Conservation (phyloP, 2,329 filamentous ascomycete genomes). For the Tympanopsis confertula region DNA sequence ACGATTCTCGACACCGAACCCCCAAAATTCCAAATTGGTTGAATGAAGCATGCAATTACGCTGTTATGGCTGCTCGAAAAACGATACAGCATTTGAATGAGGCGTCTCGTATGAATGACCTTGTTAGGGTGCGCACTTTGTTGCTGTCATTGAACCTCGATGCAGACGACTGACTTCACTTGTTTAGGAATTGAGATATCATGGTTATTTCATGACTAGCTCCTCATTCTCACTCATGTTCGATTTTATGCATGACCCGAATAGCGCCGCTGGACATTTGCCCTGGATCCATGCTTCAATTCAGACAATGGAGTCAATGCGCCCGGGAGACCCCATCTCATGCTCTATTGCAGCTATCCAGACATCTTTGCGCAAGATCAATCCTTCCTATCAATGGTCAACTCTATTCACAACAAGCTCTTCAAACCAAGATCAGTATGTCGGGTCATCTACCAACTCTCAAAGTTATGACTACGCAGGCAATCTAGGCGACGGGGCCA, state of each 20-base stretch:
- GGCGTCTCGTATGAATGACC: conserved; percentile 15
- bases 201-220: not conserved
- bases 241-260: not conserved
- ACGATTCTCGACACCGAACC: conserved; percentile 1
- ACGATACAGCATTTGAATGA: conserved; percentile 19
- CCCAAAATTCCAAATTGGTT: conserved; percentile 19
- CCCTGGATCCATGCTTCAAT: not conserved
- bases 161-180: too few relatives aligned
- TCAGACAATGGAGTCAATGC: not conserved
- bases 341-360: not conserved
- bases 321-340: not conserved
- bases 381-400: conserved; percentile 1
- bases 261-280: not conserved
- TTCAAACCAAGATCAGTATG: too few relatives aligned
- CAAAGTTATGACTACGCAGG: too few relatives aligned
- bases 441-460: too few relatives aligned
- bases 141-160: too few relatives aligned
- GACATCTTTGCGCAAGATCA: not conserved
- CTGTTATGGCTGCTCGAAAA: conserved; percentile 16
- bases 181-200: too few relatives aligned
- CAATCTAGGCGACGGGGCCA: too few relatives aligned
- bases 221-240: not conserved
- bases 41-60: conserved; percentile 20
- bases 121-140: conserved; percentile 15
- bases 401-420: too few relatives aligned